Percentiles rank a stretch among this genome's conserved stretches.
phyloP scores from a whole-genome alignment of 140 eudicot species.

The Flaveria floridana region DNA sequence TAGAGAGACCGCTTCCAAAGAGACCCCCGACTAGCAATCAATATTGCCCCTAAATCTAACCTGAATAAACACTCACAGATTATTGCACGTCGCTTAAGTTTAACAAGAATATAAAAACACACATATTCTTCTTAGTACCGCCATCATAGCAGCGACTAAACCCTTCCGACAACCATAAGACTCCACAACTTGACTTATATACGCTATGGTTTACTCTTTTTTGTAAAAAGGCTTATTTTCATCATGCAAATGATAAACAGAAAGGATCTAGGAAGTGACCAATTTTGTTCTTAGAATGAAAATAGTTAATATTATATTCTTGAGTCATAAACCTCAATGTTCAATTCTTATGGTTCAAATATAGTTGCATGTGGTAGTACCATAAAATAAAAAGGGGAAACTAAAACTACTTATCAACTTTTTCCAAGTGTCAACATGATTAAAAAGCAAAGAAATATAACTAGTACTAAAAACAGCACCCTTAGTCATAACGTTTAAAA shows the following conservation, averaged over 20 bases:
- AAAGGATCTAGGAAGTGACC: not conserved
- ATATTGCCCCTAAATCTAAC: not conserved
- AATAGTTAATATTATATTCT: not conserved
- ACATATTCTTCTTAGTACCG: too few species aligned
- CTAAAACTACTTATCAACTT: conserved; percentile 12
- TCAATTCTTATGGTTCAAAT: conserved; percentile 7
- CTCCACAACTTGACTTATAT: not conserved
- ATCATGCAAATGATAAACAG: not conserved
- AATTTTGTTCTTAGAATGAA: not conserved
- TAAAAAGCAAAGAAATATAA: conserved; percentile 25
- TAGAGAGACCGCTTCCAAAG: too few species aligned
- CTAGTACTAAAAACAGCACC: conserved; percentile 24
- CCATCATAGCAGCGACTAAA: not conserved
- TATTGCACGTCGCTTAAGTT: too few species aligned
- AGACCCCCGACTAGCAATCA: too few species aligned
- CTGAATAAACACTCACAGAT: not conserved
- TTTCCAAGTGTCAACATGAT: conserved; percentile 18
- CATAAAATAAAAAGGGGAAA: conserved; percentile 10
- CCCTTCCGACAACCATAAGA: not conserved
- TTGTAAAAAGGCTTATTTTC: too few species aligned
- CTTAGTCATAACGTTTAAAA: conserved; percentile 26
- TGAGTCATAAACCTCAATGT: not conserved
- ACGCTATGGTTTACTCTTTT: not conserved
- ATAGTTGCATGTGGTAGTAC: conserved; percentile 6
- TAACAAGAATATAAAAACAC: too few species aligned